phyloP scores from a whole-genome alignment of 2,329 filamentous ascomycete species.

The Huntiella decipiens region DNA sequence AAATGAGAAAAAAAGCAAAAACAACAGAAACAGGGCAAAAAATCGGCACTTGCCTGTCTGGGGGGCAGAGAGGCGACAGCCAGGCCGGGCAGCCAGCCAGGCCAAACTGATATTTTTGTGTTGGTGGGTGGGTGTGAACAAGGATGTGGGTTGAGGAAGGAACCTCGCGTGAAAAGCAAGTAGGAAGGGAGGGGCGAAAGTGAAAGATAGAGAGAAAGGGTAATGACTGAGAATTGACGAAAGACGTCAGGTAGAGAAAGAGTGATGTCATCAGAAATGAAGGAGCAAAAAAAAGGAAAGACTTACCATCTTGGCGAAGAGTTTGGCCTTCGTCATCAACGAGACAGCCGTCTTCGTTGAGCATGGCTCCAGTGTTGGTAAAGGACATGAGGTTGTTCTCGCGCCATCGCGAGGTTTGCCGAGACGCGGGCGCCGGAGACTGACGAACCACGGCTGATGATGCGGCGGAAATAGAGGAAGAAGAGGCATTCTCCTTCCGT shows the following conservation, averaged over 20 bases:
- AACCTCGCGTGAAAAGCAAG: background rate
- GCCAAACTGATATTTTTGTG: too few relatives aligned
- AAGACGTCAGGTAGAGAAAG: background rate
- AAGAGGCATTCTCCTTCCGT: slow-evolving; percentile 1
- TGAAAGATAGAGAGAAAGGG: background rate
- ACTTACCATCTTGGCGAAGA: slow-evolving; percentile 67
- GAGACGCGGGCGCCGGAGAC: background rate
- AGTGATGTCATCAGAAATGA: background rate
- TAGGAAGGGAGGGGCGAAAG: background rate
- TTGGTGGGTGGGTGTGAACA: background rate
- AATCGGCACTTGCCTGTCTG: slow-evolving; percentile 1
- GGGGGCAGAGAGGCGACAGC: too few relatives aligned
- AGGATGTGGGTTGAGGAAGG: background rate
- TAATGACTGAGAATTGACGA: too few relatives aligned
- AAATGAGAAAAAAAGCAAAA: background rate
- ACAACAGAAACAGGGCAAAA: background rate
- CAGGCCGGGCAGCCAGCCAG: too few relatives aligned
- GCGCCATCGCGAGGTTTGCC: slow-evolving; percentile 16
- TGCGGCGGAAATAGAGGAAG: too few relatives aligned
- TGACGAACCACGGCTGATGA: too few relatives aligned
- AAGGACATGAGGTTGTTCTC: slow-evolving; percentile 84
- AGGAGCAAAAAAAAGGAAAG: background rate
- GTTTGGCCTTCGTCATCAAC: slow-evolving; percentile 80
- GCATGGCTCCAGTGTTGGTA: slow-evolving; percentile 45
- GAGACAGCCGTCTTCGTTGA: slow-evolving; percentile 54